These are phyloP conservation scores for Yamadazyma sp. DNA, from an alignment of 805 yeast species.

Conservation along the genomic window DNA sequence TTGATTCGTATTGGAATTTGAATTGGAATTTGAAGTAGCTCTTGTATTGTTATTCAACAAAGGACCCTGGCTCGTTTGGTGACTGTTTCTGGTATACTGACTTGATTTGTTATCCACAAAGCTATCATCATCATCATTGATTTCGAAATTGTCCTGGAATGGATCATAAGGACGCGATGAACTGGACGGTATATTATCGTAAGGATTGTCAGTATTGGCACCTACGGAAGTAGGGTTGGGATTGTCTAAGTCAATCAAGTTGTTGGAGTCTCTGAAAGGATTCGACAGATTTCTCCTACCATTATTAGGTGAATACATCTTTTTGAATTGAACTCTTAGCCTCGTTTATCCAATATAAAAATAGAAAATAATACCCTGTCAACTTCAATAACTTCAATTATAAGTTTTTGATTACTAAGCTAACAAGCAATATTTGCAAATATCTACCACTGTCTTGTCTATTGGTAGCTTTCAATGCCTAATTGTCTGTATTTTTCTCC, in stretches of 20 bases:
- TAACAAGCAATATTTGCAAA: too few species aligned
- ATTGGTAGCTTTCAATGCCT: too few species aligned
- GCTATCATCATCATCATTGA: slow-evolving; percentile 3
- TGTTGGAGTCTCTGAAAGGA: slow-evolving; percentile 3
- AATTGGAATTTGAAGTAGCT: background rate
- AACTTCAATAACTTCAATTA: too few species aligned
- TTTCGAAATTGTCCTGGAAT: slow-evolving; percentile 6
- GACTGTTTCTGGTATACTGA: background rate
- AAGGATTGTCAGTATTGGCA: too few species aligned
- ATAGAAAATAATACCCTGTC: too few species aligned
- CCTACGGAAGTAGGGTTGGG: background rate
- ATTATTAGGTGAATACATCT: slow-evolving; percentile 3
- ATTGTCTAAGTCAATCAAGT: slow-evolving; percentile 8
- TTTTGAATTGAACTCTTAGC: background rate
- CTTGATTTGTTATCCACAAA: background rate
- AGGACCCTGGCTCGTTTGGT: background rate
- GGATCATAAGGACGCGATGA: slow-evolving; percentile 5
- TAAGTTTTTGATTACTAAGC: too few species aligned
- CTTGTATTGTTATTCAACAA: background rate
- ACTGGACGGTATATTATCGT: slow-evolving; percentile 7
- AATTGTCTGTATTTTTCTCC: too few species aligned
- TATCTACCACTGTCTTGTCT: too few species aligned
- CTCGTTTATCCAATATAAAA: too few species aligned
- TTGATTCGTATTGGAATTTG: slow-evolving; percentile 5
- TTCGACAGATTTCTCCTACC: slow-evolving; percentile 1